Conservation (phyloP, 75 land plant species). For the Gnetum montanum region DNA sequence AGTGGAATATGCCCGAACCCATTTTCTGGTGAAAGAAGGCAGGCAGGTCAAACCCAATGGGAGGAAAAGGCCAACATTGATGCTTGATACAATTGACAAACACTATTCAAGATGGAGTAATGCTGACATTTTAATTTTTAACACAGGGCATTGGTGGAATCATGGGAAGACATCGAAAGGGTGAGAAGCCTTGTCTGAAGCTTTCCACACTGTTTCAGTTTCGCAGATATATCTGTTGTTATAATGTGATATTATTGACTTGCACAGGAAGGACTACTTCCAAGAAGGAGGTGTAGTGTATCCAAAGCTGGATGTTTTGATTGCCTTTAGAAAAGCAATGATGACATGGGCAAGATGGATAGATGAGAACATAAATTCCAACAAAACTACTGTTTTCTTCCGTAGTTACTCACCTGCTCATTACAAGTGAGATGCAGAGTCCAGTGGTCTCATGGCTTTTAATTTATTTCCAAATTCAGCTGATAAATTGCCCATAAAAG, state of each 20-base stretch:
- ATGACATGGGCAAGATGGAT: conserved; percentile 80
- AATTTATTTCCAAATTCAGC: background rate
- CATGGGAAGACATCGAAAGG: conserved; percentile 81
- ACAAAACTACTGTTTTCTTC: conserved; percentile 42
- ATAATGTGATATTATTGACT: background rate
- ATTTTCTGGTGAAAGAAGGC: conserved; percentile 74
- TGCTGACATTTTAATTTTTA: conserved; percentile 72
- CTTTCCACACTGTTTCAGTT: background rate
- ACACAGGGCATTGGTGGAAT: conserved; percentile 93
- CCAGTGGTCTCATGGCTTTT: background rate
- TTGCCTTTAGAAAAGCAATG: conserved; percentile 55
- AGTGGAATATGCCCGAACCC: conserved; percentile 65
- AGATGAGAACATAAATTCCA: conserved; percentile 35
- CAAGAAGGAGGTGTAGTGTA: conserved; percentile 54
- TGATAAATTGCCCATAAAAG: background rate
- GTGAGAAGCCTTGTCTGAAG: conserved; percentile 15
- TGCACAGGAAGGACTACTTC: conserved; percentile 56
- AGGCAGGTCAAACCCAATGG: conserved; percentile 31
- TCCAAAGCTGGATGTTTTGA: conserved; percentile 53
- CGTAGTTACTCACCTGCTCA: conserved; percentile 82
- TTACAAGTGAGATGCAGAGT: conserved; percentile 40
- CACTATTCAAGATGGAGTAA: conserved; percentile 42
- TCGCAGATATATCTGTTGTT: background rate
- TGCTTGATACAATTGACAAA: conserved; percentile 59
- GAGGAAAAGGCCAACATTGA: conserved; percentile 50